Base-by-base conservation (phyloP, 1,284 basidiomycete species). In the Leccinum angustisporum region DNA sequence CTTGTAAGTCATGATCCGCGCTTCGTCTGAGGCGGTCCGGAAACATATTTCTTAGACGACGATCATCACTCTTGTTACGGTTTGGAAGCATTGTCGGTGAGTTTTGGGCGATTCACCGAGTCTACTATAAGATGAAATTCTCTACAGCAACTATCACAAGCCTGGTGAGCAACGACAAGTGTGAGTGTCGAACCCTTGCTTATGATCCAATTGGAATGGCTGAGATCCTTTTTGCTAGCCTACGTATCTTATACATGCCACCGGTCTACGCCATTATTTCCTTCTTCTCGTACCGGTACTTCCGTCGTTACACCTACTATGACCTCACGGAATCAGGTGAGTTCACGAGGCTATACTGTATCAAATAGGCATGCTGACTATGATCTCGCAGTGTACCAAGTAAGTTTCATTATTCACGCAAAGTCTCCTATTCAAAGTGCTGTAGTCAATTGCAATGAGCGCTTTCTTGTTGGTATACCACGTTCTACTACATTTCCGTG, bases 261-360 rank as follows among this genome's bases (percentile, higher is more conserved):
- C 83, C 86, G 2, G 80, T 92, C 54, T 94, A 92, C 74, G 88
- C 89, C n/a, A 78, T 95, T 70, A 86, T 95, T 61, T 93, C 92
- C 2, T 95, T 95, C 81, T 85, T 94, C 70, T 92, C 91, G 21
- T 95, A 93, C 69, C 84, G 94, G 4, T 95, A 79, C 77, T 95
- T 93, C 79, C 83, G 90, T 56, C 79, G 81, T 65, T 94, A 91
- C 72, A 91, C 88, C 40, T 93, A 95, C 73, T 95, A 92, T 72
- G 86, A 85, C 36, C 83, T 95, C 51, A 80, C 86, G 54, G 84
- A 92, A 80, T 80, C 86, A 60, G 83, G 89, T 88, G 71, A 67
- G 85, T 18, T 46, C 18, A 21, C 78, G 50, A 48, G 10, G 4
- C 16, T 33, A 40, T 50, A 11, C 18, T 21, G n/a, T 38, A 34